These are phyloP conservation scores for Zelopaecilomyces penicillatus DNA, from an alignment of 2,329 filamentous ascomycete species.

Conservation along the genomic window DNA sequence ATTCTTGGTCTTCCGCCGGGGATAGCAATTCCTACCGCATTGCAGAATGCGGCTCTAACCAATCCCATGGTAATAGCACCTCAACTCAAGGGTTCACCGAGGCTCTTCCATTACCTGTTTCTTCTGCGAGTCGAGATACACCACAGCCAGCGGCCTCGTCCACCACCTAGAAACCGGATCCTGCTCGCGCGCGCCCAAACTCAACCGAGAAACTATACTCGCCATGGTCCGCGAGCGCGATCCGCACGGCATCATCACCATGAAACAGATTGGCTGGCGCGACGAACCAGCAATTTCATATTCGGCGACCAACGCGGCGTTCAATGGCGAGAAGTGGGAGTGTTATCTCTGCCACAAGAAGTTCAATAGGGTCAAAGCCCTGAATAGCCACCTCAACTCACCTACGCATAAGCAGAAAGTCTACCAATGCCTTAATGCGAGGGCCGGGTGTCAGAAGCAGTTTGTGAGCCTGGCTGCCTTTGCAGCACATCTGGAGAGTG, in stretches of 20 bases:
- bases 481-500: constrained; percentile 37
- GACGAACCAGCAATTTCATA: background rate
- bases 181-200: constrained; percentile 33
- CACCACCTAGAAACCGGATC: constrained; percentile 48
- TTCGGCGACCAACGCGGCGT: constrained; percentile 20
- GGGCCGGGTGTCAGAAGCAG: constrained; percentile 21
- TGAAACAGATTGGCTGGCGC: too few relatives aligned
- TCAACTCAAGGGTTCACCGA: too few relatives aligned
- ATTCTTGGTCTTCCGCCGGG: too few relatives aligned
- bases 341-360: constrained; percentile 34
- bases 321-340: constrained; percentile 28
- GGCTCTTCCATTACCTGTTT: too few relatives aligned
- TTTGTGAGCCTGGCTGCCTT: constrained; percentile 31
- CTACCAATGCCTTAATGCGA: constrained; percentile 31
- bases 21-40: too few relatives aligned
- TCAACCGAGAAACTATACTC: constrained; percentile 42
- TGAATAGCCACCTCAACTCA: constrained; percentile 47
- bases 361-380: constrained; percentile 25
- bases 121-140: constrained; percentile 33
- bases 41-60: too few relatives aligned
- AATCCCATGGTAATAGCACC: too few relatives aligned
- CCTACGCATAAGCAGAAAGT: constrained; percentile 33
- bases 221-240: constrained; percentile 26
- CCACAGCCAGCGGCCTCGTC: constrained; percentile 42
- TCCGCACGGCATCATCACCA: too few relatives aligned